Base-by-base conservation (phyloP, 306 rosid genomes). In the Purshia tridentata region DNA sequence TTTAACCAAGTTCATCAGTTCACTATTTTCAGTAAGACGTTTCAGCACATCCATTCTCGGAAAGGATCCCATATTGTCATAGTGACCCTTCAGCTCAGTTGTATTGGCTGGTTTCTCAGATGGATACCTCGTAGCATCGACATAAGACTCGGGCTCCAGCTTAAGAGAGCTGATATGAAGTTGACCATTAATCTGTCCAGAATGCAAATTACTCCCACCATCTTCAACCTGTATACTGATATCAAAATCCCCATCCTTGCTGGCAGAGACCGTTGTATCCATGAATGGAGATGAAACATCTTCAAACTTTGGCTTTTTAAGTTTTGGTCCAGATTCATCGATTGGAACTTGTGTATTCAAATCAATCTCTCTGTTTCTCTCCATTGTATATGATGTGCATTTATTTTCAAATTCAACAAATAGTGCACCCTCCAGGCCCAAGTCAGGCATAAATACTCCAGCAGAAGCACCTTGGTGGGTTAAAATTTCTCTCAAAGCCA, bases 401-500 rank as follows among this genome's bases (percentile, higher is more conserved):
- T 73, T 82, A 75, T 86, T 93, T 73, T 86, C 97, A 56, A 74
- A 72, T 29, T 86, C 93, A 75, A 62, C 75, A 65, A 82, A 74
- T 45, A 77, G 69, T 57, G 82, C 64, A 77, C 86, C 74, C 50
- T 55, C 86, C 52, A 80, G 19, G 84, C 35, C 81, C 67, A 86
- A 52, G 41, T 91, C 88, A 20, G 86, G 82, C 79, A 82, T 78
- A 65, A 86, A 70, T 72, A 89, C 92, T 42, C 94, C 98, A 77
- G 92, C 97, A 72, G 94, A 86, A 75, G 91, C 86, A 64, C 98
- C 98, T 87, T 94, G 98, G 83, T 94, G 92, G 4, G 96, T 87
- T 76, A 94, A 89, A 82, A 94, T 85, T 79, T 94, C 98, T 78
- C 98, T 94, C 80, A 91, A 64, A 57, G 98, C 98, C 98, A 94